phyloP scores from a whole-genome alignment of 2,329 filamentous ascomycete species.

The Plectosphaerella sp. region DNA sequence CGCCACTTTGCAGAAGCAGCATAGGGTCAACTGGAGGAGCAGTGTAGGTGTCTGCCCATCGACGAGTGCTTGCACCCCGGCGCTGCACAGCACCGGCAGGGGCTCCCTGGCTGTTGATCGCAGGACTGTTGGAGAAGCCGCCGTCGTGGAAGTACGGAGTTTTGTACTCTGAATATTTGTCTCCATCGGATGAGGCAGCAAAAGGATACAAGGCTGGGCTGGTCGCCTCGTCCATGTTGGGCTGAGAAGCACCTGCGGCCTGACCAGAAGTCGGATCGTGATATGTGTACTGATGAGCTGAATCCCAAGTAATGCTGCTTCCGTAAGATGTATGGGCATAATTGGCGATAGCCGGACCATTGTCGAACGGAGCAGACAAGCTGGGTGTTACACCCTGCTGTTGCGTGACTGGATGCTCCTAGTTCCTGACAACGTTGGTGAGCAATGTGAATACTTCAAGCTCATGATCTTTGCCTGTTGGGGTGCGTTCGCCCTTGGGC shows the following conservation, averaged over 20 bases:
- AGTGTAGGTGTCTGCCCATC: too few species aligned
- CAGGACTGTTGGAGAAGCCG: too few species aligned
- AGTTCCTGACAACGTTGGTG: constrained; percentile 60
- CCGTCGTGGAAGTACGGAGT: too few species aligned
- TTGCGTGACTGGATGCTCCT: constrained; percentile 7
- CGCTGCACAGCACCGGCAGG: too few species aligned
- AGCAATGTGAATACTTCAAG: constrained; percentile 76
- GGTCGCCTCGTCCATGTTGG: too few species aligned
- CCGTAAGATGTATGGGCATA: neutral
- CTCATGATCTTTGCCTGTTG: constrained; percentile 61
- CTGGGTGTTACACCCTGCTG: neutral
- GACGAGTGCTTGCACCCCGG: too few species aligned
- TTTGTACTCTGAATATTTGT: too few species aligned
- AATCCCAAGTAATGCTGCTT: neutral
- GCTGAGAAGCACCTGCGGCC: neutral
- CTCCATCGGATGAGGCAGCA: too few species aligned
- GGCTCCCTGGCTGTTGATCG: too few species aligned
- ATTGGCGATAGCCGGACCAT: neutral
- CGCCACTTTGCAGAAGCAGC: too few species aligned
- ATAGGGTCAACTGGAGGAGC: too few species aligned
- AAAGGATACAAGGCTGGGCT: too few species aligned
- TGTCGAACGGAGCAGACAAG: neutral
- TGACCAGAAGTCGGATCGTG: neutral
- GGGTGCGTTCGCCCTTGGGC: constrained; percentile 51
- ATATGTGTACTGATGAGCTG: neutral